Conservation (phyloP, 2,329 filamentous ascomycete genomes). For the Neurospora sp. region DNA sequence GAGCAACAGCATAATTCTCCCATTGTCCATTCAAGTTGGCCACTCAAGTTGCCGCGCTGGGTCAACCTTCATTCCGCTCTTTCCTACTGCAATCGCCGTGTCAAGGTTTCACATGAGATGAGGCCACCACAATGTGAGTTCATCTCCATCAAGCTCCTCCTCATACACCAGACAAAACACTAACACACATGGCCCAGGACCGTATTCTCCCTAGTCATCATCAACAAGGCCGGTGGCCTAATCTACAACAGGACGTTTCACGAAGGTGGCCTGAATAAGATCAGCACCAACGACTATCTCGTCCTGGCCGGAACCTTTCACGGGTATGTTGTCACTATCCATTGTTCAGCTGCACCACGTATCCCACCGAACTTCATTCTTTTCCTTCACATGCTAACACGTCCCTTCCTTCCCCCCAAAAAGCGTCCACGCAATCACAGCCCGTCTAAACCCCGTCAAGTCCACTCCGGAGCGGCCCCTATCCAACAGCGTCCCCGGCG, state of each 20-base stretch:
- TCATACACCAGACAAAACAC: neutral
- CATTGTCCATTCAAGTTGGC: neutral
- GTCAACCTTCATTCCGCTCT: neutral
- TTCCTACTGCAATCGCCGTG: neutral
- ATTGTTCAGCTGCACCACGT: too few species aligned
- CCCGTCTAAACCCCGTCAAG: constrained; percentile 49
- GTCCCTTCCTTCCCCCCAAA: constrained; percentile 18
- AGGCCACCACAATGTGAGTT: constrained; percentile 12
- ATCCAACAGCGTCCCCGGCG: constrained; percentile 20
- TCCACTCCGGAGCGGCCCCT: constrained; percentile 23
- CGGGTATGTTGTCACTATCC: constrained; percentile 43
- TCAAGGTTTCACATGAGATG: constrained; percentile 6
- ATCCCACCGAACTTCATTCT: neutral
- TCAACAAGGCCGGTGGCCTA: constrained; percentile 96
- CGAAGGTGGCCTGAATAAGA: constrained; percentile 71
- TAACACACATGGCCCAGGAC: constrained; percentile 49
- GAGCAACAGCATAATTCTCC: neutral
- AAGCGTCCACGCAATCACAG: constrained; percentile 60
- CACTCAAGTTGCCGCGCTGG: neutral
- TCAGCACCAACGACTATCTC: constrained; percentile 92
- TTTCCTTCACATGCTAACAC: constrained; percentile 8
- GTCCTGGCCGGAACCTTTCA: constrained; percentile 97
- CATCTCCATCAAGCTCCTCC: neutral
- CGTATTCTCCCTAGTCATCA: constrained; percentile 89
- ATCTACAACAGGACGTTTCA: constrained; percentile 95